phyloP scores from a whole-genome alignment of 306 rosid genomes.

The Trifolium subterraneum region DNA sequence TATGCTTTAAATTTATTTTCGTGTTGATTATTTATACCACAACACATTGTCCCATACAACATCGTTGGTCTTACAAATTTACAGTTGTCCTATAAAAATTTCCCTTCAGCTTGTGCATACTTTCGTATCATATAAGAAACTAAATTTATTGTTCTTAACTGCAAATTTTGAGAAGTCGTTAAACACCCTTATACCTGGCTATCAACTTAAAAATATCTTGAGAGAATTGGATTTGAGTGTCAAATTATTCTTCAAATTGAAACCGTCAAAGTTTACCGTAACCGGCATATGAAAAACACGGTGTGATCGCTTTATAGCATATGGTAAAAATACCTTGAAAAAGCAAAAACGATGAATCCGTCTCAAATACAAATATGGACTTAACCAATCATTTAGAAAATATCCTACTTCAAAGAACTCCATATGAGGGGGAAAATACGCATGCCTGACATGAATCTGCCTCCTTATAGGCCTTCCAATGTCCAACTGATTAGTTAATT shows the following conservation, averaged over 20 bases:
- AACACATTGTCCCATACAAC: too few species aligned
- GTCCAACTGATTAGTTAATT: not conserved
- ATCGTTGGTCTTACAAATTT: too few species aligned
- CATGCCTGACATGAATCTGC: not conserved
- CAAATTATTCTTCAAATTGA: not conserved
- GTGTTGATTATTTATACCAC: too few species aligned
- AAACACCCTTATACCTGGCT: not conserved
- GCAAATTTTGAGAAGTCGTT: not conserved
- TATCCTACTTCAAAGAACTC: not conserved
- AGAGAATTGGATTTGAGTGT: not conserved
- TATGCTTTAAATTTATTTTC: too few species aligned
- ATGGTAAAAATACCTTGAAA: not conserved
- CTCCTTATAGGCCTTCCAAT: conserved; percentile 12
- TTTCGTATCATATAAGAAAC: too few species aligned
- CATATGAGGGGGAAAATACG: not conserved
- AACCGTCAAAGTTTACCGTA: not conserved
- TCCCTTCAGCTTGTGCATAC: too few species aligned
- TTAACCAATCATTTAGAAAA: not conserved
- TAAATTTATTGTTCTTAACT: not conserved
- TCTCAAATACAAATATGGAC: not conserved
- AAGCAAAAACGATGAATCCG: not conserved
- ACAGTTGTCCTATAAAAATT: too few species aligned
- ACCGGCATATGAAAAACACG: not conserved
- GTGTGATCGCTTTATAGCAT: not conserved
- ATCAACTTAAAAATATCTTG: not conserved